These are phyloP conservation scores for Suhomyces maxii DNA, from an alignment of 1,139 yeast species.

Conservation along the genomic window DNA sequence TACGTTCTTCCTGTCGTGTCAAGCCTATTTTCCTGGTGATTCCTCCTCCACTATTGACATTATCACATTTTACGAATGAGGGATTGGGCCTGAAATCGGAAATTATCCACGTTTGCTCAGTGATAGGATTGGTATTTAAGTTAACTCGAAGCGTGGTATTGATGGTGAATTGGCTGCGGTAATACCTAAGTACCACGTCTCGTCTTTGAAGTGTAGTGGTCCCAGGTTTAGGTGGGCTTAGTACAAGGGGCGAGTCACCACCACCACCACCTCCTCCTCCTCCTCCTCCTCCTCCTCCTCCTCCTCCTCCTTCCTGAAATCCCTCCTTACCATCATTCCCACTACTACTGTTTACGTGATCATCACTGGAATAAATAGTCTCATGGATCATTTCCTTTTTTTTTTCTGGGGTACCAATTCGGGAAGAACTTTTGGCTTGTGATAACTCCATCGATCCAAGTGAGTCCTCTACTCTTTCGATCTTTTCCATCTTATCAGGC, in stretches of 20 bases:
- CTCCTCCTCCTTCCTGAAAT: too few species aligned
- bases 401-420: conserved; percentile 1
- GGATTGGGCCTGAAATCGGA: conserved; percentile 50
- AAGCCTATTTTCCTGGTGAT: conserved; percentile 27
- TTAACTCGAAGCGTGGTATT: conserved; percentile 21
- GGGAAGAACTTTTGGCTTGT: background rate
- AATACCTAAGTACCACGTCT: conserved; percentile 28
- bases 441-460: conserved; percentile 11
- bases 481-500: too few species aligned
- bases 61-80: conserved; percentile 17
- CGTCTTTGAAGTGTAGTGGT: conserved; percentile 31
- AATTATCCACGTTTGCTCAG: conserved; percentile 35
- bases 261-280: too few species aligned
- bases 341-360: too few species aligned
- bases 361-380: too few species aligned
- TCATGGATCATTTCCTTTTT: conserved; percentile 7
- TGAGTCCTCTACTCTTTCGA: conserved; percentile 13
- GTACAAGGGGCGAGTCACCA: background rate
- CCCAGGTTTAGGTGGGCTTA: conserved; percentile 5
- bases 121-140: conserved; percentile 23
- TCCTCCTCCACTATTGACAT: conserved; percentile 8
- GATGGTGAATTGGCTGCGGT: conserved; percentile 21
- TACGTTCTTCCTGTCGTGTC: conserved; percentile 32
- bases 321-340: too few species aligned
- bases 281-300: too few species aligned